These are phyloP conservation scores for Ascochyta fabae DNA, from an alignment of 2,329 filamentous ascomycete genomes.

Conservation along the genomic window DNA sequence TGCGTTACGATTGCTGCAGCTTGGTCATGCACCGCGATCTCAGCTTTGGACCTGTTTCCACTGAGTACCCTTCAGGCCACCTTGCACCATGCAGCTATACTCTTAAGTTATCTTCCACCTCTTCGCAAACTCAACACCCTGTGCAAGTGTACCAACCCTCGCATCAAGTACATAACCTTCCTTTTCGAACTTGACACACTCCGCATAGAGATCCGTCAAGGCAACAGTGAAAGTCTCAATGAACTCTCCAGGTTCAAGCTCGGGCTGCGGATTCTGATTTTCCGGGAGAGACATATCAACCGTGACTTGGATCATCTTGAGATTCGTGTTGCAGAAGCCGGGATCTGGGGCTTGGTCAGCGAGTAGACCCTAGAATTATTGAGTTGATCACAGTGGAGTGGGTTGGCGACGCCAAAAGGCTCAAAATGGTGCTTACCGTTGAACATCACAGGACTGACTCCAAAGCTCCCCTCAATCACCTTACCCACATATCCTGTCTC, in stretches of 20 bases:
- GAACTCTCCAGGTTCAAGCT: constrained; percentile 81
- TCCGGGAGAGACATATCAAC: constrained; percentile 73
- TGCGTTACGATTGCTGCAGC: too few relatives aligned
- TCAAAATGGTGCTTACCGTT: constrained; percentile 45
- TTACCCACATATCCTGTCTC: constrained; percentile 68
- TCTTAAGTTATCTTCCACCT: constrained; percentile 38
- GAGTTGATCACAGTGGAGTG: background rate
- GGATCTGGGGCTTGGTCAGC: constrained; percentile 38
- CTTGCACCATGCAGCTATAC: background rate
- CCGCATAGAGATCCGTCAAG: constrained; percentile 67
- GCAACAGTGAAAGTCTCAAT: constrained; percentile 79
- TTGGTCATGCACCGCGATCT: too few relatives aligned
- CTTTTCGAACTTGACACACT: constrained; percentile 69
- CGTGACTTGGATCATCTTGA: constrained; percentile 72
- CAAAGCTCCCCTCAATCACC: constrained; percentile 43
- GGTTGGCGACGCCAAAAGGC: background rate
- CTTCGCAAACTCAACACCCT: constrained; percentile 77
- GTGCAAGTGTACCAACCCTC: constrained; percentile 76
- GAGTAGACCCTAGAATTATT: background rate
- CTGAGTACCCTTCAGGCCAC: too few relatives aligned
- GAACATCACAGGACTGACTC: constrained; percentile 51
- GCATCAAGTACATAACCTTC: constrained; percentile 82
- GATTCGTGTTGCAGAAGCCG: constrained; percentile 52
- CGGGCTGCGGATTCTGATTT: constrained; percentile 71
- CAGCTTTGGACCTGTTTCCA: too few relatives aligned